Evolutionary conservation across 768 basidiomycete species (phyloP).

Genomic region (Hericium rajendrae): DNA sequence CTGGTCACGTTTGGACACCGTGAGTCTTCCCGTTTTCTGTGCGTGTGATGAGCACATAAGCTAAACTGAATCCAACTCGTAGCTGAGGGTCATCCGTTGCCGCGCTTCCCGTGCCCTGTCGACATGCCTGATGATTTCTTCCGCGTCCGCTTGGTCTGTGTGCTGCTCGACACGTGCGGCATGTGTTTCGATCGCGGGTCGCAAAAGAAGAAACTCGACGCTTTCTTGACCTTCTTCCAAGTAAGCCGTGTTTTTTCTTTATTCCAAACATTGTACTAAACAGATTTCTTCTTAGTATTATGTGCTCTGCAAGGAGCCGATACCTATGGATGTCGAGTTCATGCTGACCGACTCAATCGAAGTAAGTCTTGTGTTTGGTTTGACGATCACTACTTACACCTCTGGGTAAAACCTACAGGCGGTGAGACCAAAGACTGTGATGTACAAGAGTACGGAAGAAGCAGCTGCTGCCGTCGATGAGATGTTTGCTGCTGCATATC

Average conservation of each 20-base stretch:
- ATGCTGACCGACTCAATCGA: slow-evolving; percentile 94
- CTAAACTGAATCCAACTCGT: slow-evolving; percentile 2
- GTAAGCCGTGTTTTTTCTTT: slow-evolving; percentile 28
- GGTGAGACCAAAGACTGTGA: slow-evolving; percentile 70
- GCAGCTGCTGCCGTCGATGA: slow-evolving; percentile 86
- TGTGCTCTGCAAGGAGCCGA: slow-evolving; percentile 72
- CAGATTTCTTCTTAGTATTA: slow-evolving; percentile 47
- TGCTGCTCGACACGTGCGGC: slow-evolving; percentile 88
- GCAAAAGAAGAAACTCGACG: slow-evolving; percentile 88
- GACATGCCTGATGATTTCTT: slow-evolving; percentile 97
- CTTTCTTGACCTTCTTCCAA: slow-evolving; percentile 90
- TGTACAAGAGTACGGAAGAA: slow-evolving; percentile 71
- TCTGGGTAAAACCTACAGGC: slow-evolving; percentile 36
- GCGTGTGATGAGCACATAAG: neutral
- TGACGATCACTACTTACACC: slow-evolving; percentile 1
- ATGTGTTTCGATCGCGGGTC: slow-evolving; percentile 96
- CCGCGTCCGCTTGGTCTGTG: slow-evolving; percentile 84
- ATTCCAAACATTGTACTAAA: slow-evolving; percentile 2
- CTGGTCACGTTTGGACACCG: slow-evolving; percentile 93
- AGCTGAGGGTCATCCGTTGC: slow-evolving; percentile 88
- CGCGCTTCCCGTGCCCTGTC: slow-evolving; percentile 59
- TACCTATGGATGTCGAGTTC: slow-evolving; percentile 98
- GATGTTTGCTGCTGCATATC: slow-evolving; percentile 63
- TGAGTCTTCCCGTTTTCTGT: slow-evolving; percentile 33
- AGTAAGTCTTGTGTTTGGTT: slow-evolving; percentile 29